Evolutionary conservation across 768 basidiomycete species (phyloP).

Genomic region (Ephemerocybe angulata): DNA sequence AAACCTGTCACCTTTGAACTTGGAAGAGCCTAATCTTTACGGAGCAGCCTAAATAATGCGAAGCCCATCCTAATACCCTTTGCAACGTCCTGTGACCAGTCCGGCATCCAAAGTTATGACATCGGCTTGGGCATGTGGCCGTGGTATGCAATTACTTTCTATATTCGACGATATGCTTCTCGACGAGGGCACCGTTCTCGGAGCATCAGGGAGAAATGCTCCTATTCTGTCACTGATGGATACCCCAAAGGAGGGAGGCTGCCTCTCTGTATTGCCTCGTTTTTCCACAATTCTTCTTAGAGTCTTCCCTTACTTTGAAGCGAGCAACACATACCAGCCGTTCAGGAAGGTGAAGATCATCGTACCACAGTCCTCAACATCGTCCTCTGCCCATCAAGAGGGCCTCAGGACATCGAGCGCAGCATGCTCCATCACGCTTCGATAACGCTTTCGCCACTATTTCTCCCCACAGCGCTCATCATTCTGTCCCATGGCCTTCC

Average conservation of each 20-base stretch:
- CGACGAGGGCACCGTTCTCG: neutral
- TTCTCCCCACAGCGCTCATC: neutral
- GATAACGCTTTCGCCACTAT: neutral
- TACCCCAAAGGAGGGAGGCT: neutral
- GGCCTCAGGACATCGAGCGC: neutral
- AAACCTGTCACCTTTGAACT: too few relatives aligned
- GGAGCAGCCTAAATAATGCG: too few relatives aligned
- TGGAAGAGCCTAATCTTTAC: too few relatives aligned
- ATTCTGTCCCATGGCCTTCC: neutral
- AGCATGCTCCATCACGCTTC: neutral
- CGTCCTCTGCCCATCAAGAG: neutral
- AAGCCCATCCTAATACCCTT: too few relatives aligned
- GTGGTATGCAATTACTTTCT: neutral
- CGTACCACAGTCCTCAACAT: neutral
- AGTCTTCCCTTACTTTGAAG: neutral
- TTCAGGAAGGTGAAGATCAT: too few relatives aligned
- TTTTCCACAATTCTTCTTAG: neutral
- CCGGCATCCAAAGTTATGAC: neutral
- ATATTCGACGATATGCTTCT: too few relatives aligned
- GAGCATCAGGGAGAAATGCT: neutral
- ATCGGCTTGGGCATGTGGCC: neutral
- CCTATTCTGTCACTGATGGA: neutral
- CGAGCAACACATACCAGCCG: neutral
- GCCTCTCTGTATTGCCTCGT: neutral
- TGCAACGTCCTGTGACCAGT: conserved; percentile 1